Conservation (phyloP, 257 asterid species). For the Rhazya stricta region DNA sequence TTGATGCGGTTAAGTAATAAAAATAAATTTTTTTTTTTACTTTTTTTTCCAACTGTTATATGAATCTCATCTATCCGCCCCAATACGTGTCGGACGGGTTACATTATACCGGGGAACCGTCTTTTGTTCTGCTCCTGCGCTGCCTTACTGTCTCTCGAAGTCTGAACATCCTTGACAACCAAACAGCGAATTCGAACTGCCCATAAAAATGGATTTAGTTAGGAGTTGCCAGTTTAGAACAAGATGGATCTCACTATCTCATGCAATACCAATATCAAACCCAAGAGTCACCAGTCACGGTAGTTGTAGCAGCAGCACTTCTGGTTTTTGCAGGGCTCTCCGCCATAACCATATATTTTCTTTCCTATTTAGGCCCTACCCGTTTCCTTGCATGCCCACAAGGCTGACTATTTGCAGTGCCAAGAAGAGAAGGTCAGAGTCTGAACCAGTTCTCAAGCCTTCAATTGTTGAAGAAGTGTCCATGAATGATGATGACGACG, state of each 20-base stretch:
- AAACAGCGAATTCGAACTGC: not conserved
- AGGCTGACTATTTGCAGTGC: conserved; percentile 28
- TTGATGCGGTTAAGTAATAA: no score
- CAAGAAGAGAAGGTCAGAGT: conserved; percentile 35
- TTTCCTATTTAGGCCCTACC: conserved; percentile 3
- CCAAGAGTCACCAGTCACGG: not conserved
- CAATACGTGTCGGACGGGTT: no score
- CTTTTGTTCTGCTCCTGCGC: not conserved
- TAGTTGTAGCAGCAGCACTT: not conserved
- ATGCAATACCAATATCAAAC: conserved; percentile 3
- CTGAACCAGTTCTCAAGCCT: conserved; percentile 44
- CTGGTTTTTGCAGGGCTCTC: not conserved
- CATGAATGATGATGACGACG: conserved; percentile 32
- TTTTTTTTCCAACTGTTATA: no score
- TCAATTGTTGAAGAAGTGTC: conserved; percentile 42
- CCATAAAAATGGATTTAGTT: conserved; percentile 13
- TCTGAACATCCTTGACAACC: not conserved
- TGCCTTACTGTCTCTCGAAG: not conserved
- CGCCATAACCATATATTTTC: not conserved
- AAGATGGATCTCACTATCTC: not conserved
- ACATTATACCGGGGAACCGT: not conserved
- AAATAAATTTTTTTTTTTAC: no score
- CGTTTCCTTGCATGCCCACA: conserved; percentile 14
- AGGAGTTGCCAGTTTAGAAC: not conserved
- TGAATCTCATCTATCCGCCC: no score